Conservation (phyloP, 2,329 filamentous ascomycete genomes). For the Scopulariopsis brevicaulis region DNA sequence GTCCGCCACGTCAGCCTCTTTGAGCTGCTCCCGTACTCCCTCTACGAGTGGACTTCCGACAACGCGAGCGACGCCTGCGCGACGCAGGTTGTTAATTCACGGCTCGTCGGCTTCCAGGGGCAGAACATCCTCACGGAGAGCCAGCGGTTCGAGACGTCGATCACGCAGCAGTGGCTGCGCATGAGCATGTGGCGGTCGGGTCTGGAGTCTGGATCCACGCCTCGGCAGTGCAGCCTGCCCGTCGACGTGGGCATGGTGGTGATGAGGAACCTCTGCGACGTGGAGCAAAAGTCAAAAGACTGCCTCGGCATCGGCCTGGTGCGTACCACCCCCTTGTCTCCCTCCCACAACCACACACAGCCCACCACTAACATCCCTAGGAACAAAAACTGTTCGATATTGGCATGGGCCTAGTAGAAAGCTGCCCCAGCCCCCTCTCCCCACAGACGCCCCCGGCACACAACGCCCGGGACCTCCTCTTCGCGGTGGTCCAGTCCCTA, state of each 20-base stretch:
- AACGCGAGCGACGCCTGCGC: slow-evolving; percentile 1
- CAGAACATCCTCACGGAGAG: slow-evolving; percentile 17
- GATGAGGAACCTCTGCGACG: slow-evolving; percentile 13
- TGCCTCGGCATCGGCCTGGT: slow-evolving; percentile 20
- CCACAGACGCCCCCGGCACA: slow-evolving; percentile 11
- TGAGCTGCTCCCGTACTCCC: slow-evolving; percentile 14
- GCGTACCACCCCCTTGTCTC: slow-evolving; percentile 1
- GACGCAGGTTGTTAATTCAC: slow-evolving; percentile 12
- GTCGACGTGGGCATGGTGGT: slow-evolving; percentile 18
- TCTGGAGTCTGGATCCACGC: slow-evolving; percentile 14
- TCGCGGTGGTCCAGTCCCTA: slow-evolving; percentile 14
- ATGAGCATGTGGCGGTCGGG: slow-evolving; percentile 19
- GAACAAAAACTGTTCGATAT: slow-evolving; percentile 21
- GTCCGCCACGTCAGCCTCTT: slow-evolving; percentile 18
- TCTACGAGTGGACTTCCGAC: slow-evolving; percentile 19
- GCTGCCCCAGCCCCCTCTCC: slow-evolving; percentile 11
- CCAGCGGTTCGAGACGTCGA: slow-evolving; percentile 18
- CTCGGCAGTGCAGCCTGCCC: slow-evolving; percentile 11
- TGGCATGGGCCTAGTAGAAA: slow-evolving; percentile 17
- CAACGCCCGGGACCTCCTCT: slow-evolving; percentile 16
- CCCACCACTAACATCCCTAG: slow-evolving; percentile 7
- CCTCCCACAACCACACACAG: too few relatives aligned
- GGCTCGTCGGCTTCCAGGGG: slow-evolving; percentile 14
- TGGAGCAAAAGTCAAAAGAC: slow-evolving; percentile 15
- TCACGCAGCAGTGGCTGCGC: slow-evolving; percentile 20